Evolutionary conservation across 2,329 filamentous ascomycete species (phyloP), one percentile per base, ranked within the genome.

Genomic region (Plectosphaerella cucumerina): DNA sequence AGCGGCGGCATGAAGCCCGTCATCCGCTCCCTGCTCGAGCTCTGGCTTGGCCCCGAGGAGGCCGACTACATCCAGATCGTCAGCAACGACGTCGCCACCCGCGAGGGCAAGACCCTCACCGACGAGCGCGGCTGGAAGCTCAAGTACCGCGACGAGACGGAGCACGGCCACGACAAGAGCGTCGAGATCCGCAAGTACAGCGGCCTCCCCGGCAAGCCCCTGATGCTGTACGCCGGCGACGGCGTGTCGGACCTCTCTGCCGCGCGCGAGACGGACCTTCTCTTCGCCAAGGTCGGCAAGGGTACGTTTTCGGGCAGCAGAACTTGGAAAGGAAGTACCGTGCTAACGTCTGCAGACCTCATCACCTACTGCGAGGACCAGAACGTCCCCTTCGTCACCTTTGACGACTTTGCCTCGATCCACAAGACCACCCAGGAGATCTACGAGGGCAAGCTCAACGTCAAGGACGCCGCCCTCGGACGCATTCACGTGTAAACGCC

Each of bases 151-250:
- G 92, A 99, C 66, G 90, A 93, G 54, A 89, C 87, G 64, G 80
- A 85, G 52, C 95, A 95, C 62, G 94, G 94, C n/a, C 94, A 99
- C 66, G 93, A 99, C 78, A 99, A 99, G 81, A 92, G 87, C 22
- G 76, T 93, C 49, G 90, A 94, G 66, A 90, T 99, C 62, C 84
- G 89, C 58, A 90, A 90, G 48, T 97, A 97, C 71, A 86, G 87
- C 3, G 77, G 83, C 22, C 76, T 96, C 42, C 84, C 89, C 0
- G 76, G 75, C 31, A 80, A 91, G 41, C 94, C 94, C 2, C 85
- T 84, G 37, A 82, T 97, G 72, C 90, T 97, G 68, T 99, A 99
- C 63, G 93, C 94, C 31, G 94, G 94, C 52, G 93, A 97, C 61
- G 93, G 93, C 46, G 90, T 97, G 5, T 95, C 89, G 3, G 93